Base-by-base conservation (phyloP, 306 rosid species). In the Canavalia ensiformis region DNA sequence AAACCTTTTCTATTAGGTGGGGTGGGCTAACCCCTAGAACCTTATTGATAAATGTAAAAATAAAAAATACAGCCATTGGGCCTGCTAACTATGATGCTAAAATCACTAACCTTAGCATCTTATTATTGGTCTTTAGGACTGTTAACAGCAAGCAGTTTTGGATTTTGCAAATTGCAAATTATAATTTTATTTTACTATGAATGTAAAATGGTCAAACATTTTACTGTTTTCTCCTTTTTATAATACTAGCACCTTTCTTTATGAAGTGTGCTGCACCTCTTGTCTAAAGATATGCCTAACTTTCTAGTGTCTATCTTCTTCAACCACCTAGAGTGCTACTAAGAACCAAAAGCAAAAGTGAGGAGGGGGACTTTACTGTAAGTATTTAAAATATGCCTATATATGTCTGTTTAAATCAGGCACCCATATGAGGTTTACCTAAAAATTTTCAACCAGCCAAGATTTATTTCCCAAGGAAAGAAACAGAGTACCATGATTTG, bases 401-500 rank as follows among this genome's bases (percentile, higher is more conserved):
- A 37, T 69, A 68, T 44, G 45, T 68, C 68, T 67, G 50, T 68
- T 34, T 68, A 35, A 78, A 57, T 46, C 51, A 31, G 50, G 50
- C 52, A 56, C 55, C 31, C 44, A 64, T 25, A 69, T 56, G 62
- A 44, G 31, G 12, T 56, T 60, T 60, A 11, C 28, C 31, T 7
- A 72, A 28, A 10, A 58, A 35, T 47, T 46, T 62, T 37, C 39
- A 4, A 46, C 46, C 63, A 69, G 62, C 11, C 29, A 34, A 45
- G 51, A 75, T 42, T 34, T 37, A 25, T 31, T 80, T 39, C 42
- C 68, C 46, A 7, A 46, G 44, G 30, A 47, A 68, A 75, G 50
- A 75, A 75, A 82, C 62, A 57, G 39, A 51, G 35, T 18, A 58
- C 33, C 41, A 37, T 51, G 34, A 37, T 18, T 18, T 11, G 11